Conservation (phyloP, 2,329 filamentous ascomycete genomes). For the Didymosphaeria variabile region DNA sequence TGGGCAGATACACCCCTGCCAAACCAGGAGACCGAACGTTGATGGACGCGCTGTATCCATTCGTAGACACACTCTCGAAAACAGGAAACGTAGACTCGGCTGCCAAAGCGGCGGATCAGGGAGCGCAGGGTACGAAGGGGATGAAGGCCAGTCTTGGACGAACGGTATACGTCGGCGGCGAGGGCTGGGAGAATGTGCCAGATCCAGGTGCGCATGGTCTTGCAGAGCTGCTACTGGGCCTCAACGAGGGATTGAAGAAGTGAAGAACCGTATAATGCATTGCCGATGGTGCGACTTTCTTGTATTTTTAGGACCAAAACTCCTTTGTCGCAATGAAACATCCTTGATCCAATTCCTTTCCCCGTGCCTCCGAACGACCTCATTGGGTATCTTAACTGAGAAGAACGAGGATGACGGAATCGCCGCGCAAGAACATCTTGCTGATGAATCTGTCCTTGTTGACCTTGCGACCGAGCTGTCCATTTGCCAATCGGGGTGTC, state of each 20-base stretch:
- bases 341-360: slow-evolving; percentile 9
- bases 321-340: slow-evolving; percentile 29
- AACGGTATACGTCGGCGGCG: slow-evolving; percentile 82
- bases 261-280: slow-evolving; percentile 41
- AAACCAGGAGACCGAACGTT: slow-evolving; percentile 88
- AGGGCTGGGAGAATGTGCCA: slow-evolving; percentile 75
- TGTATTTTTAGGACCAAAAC: slow-evolving; percentile 45
- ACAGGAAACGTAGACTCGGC: slow-evolving; percentile 75
- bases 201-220: slow-evolving; percentile 83
- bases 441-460: slow-evolving; percentile 99
- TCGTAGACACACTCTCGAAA: slow-evolving; percentile 74
- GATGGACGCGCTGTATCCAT: slow-evolving; percentile 88
- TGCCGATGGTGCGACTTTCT: slow-evolving; percentile 36
- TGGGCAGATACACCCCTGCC: slow-evolving; percentile 88
- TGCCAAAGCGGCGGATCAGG: slow-evolving; percentile 76
- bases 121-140: slow-evolving; percentile 84
- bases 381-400: slow-evolving; percentile 67
- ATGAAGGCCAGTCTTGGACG: slow-evolving; percentile 91
- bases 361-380: neutral
- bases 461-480: slow-evolving; percentile 87
- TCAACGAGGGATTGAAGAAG: slow-evolving; percentile 66
- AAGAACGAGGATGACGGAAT: slow-evolving; percentile 87
- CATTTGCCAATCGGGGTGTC: slow-evolving; percentile 80
- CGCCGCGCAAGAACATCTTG: slow-evolving; percentile 93
- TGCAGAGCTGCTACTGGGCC: slow-evolving; percentile 80